Evolutionary conservation across 768 basidiomycete genomes (phyloP).

Genomic region (Dentipellis fragilis): DNA sequence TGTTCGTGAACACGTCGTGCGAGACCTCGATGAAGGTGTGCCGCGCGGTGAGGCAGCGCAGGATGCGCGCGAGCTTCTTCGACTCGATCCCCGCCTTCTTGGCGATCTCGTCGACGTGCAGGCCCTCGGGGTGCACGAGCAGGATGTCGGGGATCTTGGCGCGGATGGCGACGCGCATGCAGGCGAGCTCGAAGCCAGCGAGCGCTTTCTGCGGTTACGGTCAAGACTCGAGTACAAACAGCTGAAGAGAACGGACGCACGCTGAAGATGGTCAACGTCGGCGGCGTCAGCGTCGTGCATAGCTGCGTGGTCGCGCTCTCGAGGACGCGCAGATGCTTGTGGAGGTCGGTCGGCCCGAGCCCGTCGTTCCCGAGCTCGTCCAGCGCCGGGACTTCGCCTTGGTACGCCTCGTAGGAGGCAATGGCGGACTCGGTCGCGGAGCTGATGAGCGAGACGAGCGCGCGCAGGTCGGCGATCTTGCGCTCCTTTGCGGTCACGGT

Average conservation of each 20-base stretch:
- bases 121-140: slow-evolving; percentile 24
- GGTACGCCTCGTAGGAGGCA: not conserved
- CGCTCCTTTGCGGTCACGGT: not conserved
- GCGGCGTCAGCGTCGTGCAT: slow-evolving; percentile 11
- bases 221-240: not conserved
- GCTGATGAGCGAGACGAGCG: not conserved
- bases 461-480: not conserved
- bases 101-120: slow-evolving; percentile 26
- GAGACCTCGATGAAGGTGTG: slow-evolving; percentile 32
- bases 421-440: not conserved
- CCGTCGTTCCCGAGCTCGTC: not conserved
- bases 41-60: slow-evolving; percentile 29
- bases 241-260: slow-evolving; percentile 1
- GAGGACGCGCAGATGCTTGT: slow-evolving; percentile 3
- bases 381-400: not conserved
- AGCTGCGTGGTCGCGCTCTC: slow-evolving; percentile 18
- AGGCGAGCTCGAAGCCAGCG: slow-evolving; percentile 12
- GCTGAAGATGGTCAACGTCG: slow-evolving; percentile 12
- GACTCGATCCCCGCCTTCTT: slow-evolving; percentile 22
- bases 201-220: not conserved
- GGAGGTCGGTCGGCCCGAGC: not conserved
- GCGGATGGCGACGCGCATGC: slow-evolving; percentile 23
- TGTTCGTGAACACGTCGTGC: slow-evolving; percentile 30
- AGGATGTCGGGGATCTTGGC: slow-evolving; percentile 32
- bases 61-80: slow-evolving; percentile 27